A percentile compares a stretch with the other conserved stretches of the same genome.
Evolutionary conservation across 1,284 basidiomycete genomes (phyloP).

Genomic region (Tylopilus orsonianus): DNA sequence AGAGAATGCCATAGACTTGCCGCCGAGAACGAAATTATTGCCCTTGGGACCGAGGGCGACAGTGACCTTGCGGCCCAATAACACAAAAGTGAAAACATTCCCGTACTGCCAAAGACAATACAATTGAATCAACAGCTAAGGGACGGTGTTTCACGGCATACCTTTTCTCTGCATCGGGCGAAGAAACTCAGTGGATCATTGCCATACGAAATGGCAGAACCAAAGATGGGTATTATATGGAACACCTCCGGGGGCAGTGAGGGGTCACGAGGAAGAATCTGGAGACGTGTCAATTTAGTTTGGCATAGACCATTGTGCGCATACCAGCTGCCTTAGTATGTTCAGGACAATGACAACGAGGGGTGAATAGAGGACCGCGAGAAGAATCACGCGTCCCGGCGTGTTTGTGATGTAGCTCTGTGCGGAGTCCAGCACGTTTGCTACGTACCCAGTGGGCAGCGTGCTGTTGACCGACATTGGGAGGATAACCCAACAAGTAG

Average conservation of each 20-base stretch:
- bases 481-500: not conserved
- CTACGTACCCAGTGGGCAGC: conserved; percentile 27
- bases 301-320: conserved; percentile 20
- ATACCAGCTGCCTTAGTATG: conserved; percentile 59
- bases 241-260: conserved; percentile 76
- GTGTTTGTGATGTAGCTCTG: conserved; percentile 25
- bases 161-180: conserved; percentile 79
- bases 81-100: conserved; percentile 90
- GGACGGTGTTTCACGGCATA: conserved; percentile 41
- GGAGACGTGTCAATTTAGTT: conserved; percentile 6
- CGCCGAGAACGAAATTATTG: conserved; percentile 93
- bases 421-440: conserved; percentile 16
- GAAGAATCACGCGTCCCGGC: conserved; percentile 24
- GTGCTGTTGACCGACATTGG: conserved; percentile 31
- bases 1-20: conserved; percentile 88
- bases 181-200: conserved; percentile 81
- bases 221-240: conserved; percentile 75
- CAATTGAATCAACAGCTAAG: conserved; percentile 1
- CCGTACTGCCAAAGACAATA: conserved; percentile 47
- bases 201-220: conserved; percentile 75
- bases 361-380: conserved; percentile 38
- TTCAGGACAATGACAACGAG: conserved; percentile 55
- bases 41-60: conserved; percentile 92
- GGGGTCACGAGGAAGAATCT: conserved; percentile 56
- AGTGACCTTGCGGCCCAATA: conserved; percentile 88